Evolutionary conservation across 164 flowering plant genomes (phyloP).

Genomic region (Saururus chinensis): DNA sequence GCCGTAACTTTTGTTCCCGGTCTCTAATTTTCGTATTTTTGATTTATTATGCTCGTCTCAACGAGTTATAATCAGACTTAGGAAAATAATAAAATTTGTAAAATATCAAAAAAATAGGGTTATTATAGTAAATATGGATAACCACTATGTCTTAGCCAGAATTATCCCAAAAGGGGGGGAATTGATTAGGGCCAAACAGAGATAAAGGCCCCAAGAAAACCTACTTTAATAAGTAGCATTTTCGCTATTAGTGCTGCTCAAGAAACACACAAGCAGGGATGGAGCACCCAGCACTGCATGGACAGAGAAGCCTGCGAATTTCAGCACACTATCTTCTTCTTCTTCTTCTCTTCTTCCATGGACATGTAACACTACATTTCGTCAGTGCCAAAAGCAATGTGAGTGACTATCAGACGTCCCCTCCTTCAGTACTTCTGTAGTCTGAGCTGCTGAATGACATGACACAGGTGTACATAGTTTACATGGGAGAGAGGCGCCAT

Average conservation of each 20-base stretch:
- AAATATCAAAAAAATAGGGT: too few species aligned
- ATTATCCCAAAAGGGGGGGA: too few species aligned
- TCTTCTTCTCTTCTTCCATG: too few species aligned
- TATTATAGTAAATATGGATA: too few species aligned
- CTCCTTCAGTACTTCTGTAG: background rate
- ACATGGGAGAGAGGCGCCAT: conserved; percentile 30
- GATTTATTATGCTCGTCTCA: too few species aligned
- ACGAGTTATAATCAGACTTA: too few species aligned
- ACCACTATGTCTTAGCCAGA: too few species aligned
- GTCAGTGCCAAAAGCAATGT: conserved; percentile 1
- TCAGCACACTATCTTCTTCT: background rate
- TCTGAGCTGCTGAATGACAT: background rate
- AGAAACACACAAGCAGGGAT: background rate
- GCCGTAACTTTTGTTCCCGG: too few species aligned
- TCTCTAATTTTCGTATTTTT: too few species aligned
- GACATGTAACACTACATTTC: background rate
- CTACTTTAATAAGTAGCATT: background rate
- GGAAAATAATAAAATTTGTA: too few species aligned
- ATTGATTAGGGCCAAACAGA: too few species aligned
- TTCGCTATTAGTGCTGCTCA: background rate
- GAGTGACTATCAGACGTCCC: background rate
- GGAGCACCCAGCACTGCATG: background rate
- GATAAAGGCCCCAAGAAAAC: too few species aligned
- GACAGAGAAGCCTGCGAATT: background rate
- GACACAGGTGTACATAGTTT: conserved; percentile 26